Conservation (phyloP, 2,329 filamentous ascomycete species). For the Neurospora sp. region DNA sequence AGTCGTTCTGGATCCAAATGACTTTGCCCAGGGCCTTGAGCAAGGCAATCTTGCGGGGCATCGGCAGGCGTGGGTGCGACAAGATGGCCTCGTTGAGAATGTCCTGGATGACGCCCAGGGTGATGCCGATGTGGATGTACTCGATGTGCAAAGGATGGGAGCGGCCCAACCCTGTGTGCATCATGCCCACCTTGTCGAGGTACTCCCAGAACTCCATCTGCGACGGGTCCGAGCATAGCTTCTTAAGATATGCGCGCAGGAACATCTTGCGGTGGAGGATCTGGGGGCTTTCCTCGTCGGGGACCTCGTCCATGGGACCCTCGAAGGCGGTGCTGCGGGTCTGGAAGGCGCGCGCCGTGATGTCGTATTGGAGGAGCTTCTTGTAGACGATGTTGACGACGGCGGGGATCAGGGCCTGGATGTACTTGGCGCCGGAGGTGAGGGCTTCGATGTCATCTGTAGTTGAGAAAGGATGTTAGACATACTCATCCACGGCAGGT, state of each 20-base stretch:
- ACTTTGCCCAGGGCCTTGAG: constrained; percentile 71
- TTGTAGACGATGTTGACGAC: constrained; percentile 79
- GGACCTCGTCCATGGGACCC: constrained; percentile 53
- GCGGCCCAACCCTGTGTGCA: constrained; percentile 70
- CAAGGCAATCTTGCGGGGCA: constrained; percentile 61
- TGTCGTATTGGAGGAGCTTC: constrained; percentile 71
- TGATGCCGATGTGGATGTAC: constrained; percentile 67
- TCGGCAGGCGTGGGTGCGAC: constrained; percentile 55
- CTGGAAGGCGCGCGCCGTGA: constrained; percentile 69
- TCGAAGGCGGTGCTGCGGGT: constrained; percentile 55
- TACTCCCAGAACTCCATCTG: constrained; percentile 77
- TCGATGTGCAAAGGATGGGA: constrained; percentile 67
- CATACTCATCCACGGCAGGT: background rate
- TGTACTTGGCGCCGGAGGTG: constrained; percentile 60
- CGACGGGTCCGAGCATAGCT: constrained; percentile 64
- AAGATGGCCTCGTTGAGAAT: constrained; percentile 69
- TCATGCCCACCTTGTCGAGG: constrained; percentile 73
- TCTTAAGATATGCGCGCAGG: constrained; percentile 62
- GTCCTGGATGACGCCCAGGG: constrained; percentile 68
- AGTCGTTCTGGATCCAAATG: constrained; percentile 81
- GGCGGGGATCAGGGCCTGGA: constrained; percentile 72
- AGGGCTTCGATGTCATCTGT: constrained; percentile 65
- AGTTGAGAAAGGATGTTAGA: background rate
- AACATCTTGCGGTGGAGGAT: constrained; percentile 74
- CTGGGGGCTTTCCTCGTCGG: constrained; percentile 61